Evolutionary conservation across 345 rosid genomes (phyloP).

Genomic region (Rhodamnia argentea): DNA sequence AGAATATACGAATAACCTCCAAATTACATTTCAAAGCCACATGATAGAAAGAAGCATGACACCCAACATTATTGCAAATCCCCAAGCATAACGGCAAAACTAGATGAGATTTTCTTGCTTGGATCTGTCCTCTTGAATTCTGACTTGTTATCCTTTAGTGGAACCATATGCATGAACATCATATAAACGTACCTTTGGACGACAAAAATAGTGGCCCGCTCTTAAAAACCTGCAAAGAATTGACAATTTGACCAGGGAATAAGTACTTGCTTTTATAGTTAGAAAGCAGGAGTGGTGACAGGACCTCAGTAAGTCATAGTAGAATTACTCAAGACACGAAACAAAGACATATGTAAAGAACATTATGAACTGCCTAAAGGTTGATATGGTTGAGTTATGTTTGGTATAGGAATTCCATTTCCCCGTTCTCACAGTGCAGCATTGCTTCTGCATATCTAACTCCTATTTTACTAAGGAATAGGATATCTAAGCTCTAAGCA

Average conservation of each 20-base stretch:
- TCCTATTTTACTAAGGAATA: not conserved
- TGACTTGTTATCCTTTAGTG: not conserved
- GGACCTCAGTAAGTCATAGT: not conserved
- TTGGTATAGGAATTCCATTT: not conserved
- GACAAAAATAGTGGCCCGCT: slow-evolving; percentile 77
- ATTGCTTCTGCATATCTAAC: not conserved
- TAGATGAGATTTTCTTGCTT: not conserved
- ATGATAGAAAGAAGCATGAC: not conserved
- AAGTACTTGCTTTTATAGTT: not conserved
- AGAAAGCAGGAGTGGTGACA: not conserved
- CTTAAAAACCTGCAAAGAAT: slow-evolving; percentile 58
- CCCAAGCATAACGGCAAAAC: not conserved
- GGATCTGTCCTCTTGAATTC: not conserved
- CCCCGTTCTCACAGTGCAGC: not conserved
- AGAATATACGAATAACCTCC: not conserved
- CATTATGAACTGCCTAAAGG: not conserved
- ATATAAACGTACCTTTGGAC: slow-evolving; percentile 53
- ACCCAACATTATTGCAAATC: not conserved
- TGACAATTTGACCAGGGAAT: not conserved
- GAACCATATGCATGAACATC: not conserved
- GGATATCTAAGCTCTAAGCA: not conserved
- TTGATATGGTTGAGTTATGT: not conserved
- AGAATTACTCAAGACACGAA: not conserved
- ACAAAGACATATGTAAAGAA: not conserved
- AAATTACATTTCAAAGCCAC: not conserved